These are phyloP conservation scores for Globisporangium ultimum DNA, from an alignment of 352 stramenopile species.

Conservation along the genomic window DNA sequence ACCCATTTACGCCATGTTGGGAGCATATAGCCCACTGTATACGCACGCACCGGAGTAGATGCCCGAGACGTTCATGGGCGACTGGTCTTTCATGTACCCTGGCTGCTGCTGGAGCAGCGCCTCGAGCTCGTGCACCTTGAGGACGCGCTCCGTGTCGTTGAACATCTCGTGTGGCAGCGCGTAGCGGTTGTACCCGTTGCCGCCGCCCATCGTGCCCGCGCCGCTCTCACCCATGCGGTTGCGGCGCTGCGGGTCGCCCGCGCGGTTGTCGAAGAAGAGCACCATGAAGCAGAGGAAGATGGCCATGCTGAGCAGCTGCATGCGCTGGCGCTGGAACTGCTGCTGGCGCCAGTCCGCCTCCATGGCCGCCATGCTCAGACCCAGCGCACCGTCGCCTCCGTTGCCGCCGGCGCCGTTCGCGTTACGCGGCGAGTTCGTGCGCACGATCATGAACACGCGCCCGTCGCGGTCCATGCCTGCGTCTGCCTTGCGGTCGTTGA, in stretches of 20 bases:
- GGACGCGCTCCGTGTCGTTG: conserved; percentile 60
- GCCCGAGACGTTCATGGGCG: conserved; percentile 66
- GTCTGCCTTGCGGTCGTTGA: neutral
- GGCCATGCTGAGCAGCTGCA: conserved; percentile 85
- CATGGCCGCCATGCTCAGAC: conserved; percentile 59
- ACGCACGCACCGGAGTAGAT: conserved; percentile 61
- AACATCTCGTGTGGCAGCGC: conserved; percentile 38
- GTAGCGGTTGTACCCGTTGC: conserved; percentile 30
- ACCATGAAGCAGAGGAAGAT: conserved; percentile 88
- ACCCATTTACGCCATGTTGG: neutral
- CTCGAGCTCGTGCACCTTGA: conserved; percentile 50
- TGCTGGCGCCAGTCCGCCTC: conserved; percentile 80
- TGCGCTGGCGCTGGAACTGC: conserved; percentile 85
- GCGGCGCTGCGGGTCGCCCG: conserved; percentile 24
- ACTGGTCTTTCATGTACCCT: conserved; percentile 35
- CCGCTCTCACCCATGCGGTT: conserved; percentile 12
- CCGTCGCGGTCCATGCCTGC: conserved; percentile 43
- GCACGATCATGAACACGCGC: conserved; percentile 81
- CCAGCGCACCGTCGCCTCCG: conserved; percentile 20
- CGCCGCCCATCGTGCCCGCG: conserved; percentile 13
- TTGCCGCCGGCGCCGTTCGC: conserved; percentile 2
- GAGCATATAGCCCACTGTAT: neutral
- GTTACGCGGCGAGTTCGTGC: conserved; percentile 53
- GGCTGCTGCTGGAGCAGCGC: conserved; percentile 38
- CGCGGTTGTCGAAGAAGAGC: conserved; percentile 81